Base-by-base conservation (phyloP, 208 protist species). In the Strigomonas culicis region DNA sequence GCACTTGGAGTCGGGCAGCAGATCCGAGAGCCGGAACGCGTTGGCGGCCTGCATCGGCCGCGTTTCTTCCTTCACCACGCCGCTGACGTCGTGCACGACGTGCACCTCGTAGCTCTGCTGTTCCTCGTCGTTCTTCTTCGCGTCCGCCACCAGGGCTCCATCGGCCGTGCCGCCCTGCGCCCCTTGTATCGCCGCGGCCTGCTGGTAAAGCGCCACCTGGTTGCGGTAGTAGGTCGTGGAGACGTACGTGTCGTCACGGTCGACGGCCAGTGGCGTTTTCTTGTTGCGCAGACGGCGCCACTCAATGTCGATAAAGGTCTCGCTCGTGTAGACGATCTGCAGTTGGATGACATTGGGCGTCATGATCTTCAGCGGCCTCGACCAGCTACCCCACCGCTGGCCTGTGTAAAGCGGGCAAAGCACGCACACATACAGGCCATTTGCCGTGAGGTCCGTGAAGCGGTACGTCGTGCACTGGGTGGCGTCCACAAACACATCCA, bases 301-400 rank as follows among this genome's bases (percentile, higher is more conserved):
- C 64, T 93, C 86, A 58, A 97, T 76, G 52, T 95, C 89, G 1
- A 97, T 86, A 73, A 95, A 97, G 21, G 72, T 77, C 69, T 97
- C 89, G 47, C 80, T 80, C 59, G 94, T 86, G 75, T 95, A 94
- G 34, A 75, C 84, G 31, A 97, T 77, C 47, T 88, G 72, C n/a
- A 97, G 74, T 64, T 97, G 90, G 32, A 97, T 80, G 15, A 93
- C 77, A 75, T 96, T 95, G 72, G 94, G 87, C 25, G 90, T 97
- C 79, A 97, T 88, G 62, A 94, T 89, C 75, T 93, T 88, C 1
- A 95, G 74, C 51, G 89, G 87, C 32, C 49, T 32, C 27, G 88
- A 90, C 90, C 92, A 97, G 68, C 63, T 63, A 15, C 92, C 92
- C 84, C 84, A 93, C 41, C 85, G 55, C 21, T 71, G 71, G 30